These are phyloP conservation scores for Colletotrichum eremochloae DNA, from an alignment of 2,329 filamentous ascomycete species.

Conservation along the genomic window DNA sequence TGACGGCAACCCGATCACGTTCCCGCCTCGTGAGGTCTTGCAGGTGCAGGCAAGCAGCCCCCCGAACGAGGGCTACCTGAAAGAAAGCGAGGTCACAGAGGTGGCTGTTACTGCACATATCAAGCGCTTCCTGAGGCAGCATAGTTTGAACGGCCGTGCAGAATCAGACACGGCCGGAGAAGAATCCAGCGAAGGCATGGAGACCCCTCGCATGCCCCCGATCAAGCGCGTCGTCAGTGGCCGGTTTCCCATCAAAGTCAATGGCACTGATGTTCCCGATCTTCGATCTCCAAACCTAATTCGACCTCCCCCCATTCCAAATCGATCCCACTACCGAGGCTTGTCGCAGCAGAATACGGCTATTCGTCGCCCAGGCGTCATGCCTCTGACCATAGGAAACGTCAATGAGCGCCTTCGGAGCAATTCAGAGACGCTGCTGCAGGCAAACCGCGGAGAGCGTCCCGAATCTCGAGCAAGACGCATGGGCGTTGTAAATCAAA, in stretches of 20 bases:
- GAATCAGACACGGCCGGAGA: slow-evolving; percentile 70
- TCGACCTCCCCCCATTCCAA: slow-evolving; percentile 82
- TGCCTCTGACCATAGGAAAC: slow-evolving; percentile 77
- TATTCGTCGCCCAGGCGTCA: slow-evolving; percentile 78
- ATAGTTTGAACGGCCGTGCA: slow-evolving; percentile 63
- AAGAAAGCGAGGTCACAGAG: slow-evolving; percentile 75
- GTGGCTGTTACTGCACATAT: slow-evolving; percentile 71
- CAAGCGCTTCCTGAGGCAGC: slow-evolving; percentile 71
- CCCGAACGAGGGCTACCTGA: slow-evolving; percentile 66
- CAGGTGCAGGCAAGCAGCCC: slow-evolving; percentile 69
- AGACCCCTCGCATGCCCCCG: slow-evolving; percentile 79
- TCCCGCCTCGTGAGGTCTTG: slow-evolving; percentile 79
- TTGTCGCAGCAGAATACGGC: slow-evolving; percentile 76
- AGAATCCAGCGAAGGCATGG: slow-evolving; percentile 79
- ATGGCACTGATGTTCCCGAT: slow-evolving; percentile 77
- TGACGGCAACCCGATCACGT: slow-evolving; percentile 83
- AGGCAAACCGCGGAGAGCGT: slow-evolving; percentile 62
- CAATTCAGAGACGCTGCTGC: slow-evolving; percentile 73
- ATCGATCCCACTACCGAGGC: slow-evolving; percentile 83
- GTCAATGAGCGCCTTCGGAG: slow-evolving; percentile 76
- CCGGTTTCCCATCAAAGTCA: slow-evolving; percentile 78
- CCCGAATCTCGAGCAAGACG: slow-evolving; percentile 69
- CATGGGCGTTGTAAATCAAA: slow-evolving; percentile 75
- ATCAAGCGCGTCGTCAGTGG: slow-evolving; percentile 74
- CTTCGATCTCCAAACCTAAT: slow-evolving; percentile 75